Conservation (phyloP, 768 basidiomycete species). For the Boletus huronensis region DNA sequence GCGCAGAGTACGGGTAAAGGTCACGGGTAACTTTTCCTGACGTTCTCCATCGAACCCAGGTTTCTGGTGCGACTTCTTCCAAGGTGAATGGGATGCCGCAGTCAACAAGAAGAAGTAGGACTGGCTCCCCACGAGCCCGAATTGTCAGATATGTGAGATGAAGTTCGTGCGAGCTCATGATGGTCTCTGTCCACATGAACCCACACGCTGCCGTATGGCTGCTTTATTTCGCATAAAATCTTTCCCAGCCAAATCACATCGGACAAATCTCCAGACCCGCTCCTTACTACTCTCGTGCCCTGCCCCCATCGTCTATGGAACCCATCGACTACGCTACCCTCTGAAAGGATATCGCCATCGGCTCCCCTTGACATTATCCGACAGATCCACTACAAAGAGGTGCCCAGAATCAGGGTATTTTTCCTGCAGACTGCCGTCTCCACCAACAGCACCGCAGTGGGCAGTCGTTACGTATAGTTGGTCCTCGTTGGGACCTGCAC, state of each 20-base stretch:
- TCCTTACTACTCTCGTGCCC: not conserved
- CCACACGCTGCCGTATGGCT: not conserved
- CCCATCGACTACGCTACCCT: slow-evolving; percentile 10
- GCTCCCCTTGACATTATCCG: slow-evolving; percentile 24
- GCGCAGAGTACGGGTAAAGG: slow-evolving; percentile 21
- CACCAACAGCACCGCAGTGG: slow-evolving; percentile 58
- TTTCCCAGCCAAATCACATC: not conserved
- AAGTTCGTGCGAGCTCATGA: slow-evolving; percentile 16
- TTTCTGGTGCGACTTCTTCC: slow-evolving; percentile 14
- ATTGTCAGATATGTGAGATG: slow-evolving; percentile 21
- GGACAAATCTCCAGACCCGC: not conserved
- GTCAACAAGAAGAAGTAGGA: slow-evolving; percentile 25
- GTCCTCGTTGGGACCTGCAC: slow-evolving; percentile 55
- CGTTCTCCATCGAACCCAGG: slow-evolving; percentile 17
- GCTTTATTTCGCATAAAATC: not conserved
- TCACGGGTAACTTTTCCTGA: slow-evolving; percentile 14
- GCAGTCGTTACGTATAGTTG: slow-evolving; percentile 54
- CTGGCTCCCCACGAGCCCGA: slow-evolving; percentile 27
- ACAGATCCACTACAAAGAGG: slow-evolving; percentile 33
- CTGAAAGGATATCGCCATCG: slow-evolving; percentile 23
- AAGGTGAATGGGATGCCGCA: slow-evolving; percentile 22
- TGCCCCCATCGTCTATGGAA: not conserved
- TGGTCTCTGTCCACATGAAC: not conserved
- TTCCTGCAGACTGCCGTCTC: slow-evolving; percentile 40
- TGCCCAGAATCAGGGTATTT: slow-evolving; percentile 35